These are phyloP conservation scores for Trametes hirsuta DNA, from an alignment of 1,284 basidiomycete species.

Conservation along the genomic window DNA sequence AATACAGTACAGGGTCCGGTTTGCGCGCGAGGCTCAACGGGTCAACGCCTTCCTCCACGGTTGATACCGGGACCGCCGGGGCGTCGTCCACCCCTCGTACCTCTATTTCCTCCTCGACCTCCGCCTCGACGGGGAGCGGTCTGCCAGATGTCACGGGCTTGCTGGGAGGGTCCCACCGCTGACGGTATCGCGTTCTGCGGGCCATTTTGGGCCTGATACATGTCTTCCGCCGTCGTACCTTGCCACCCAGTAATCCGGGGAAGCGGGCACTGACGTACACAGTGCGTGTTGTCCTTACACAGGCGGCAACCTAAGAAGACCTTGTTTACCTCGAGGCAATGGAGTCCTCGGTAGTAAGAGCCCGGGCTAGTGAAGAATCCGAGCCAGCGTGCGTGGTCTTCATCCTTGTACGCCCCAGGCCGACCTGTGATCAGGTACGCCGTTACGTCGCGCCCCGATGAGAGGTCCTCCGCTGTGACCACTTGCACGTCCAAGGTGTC, in stretches of 20 bases:
- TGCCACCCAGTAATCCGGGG: conserved; percentile 1
- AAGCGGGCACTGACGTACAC: conserved; percentile 1
- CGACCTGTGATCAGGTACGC: conserved; percentile 2
- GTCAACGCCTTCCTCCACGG: too few species aligned
- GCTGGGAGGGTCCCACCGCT: neutral
- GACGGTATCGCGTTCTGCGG: too few species aligned
- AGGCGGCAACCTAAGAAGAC: conserved; percentile 3
- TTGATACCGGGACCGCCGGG: neutral
- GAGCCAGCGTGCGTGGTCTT: neutral
- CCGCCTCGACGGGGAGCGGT: neutral
- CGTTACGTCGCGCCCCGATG: neutral
- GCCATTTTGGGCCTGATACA: neutral
- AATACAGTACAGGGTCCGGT: too few species aligned
- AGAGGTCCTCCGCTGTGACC: neutral
- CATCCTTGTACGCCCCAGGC: neutral
- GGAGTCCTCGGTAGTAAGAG: neutral
- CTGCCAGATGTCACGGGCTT: conserved; percentile 4
- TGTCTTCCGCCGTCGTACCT: neutral
- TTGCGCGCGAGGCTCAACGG: too few species aligned
- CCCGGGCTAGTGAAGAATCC: neutral
- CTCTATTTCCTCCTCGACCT: neutral
- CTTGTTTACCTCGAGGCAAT: neutral
- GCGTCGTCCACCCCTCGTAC: neutral
- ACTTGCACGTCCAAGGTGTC: neutral
- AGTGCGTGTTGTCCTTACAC: conserved; percentile 5